A percentile compares a stretch with the other conserved stretches of the same genome.
phyloP scores from a whole-genome alignment of 1,284 basidiomycete genomes.

The Rhizoctonia solani region DNA sequence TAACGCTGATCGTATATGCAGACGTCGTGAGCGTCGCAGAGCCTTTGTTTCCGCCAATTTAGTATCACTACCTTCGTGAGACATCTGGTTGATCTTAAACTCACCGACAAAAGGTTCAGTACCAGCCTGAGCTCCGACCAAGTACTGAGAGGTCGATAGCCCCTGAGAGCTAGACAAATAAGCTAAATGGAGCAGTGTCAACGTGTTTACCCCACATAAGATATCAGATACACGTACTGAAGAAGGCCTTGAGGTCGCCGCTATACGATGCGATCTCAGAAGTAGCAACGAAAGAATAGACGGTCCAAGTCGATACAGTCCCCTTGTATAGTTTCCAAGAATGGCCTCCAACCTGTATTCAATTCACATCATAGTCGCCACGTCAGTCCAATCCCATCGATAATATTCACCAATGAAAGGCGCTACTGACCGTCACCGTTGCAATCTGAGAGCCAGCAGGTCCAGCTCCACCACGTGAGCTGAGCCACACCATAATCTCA shows the following conservation, averaged over 20 bases:
- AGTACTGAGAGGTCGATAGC: constrained; percentile 17
- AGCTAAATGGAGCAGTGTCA: not conserved
- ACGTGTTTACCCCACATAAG: constrained; percentile 19
- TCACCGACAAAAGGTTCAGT: constrained; percentile 13
- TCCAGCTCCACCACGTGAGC: constrained; percentile 45
- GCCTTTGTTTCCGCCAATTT: not conserved
- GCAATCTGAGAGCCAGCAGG: constrained; percentile 47
- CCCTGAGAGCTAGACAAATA: constrained; percentile 19
- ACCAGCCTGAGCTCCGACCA: constrained; percentile 23
- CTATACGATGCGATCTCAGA: constrained; percentile 46
- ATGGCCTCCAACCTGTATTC: constrained; percentile 16
- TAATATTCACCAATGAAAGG: not conserved
- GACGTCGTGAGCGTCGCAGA: not conserved
- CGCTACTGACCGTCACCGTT: constrained; percentile 39
- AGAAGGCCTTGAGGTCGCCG: constrained; percentile 46
- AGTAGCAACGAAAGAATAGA: constrained; percentile 44
- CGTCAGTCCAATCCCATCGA: not conserved
- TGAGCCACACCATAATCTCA: constrained; percentile 47
- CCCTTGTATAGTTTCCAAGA: constrained; percentile 47
- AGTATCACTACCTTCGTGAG: not conserved
- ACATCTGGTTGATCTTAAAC: not conserved
- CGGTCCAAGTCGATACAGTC: constrained; percentile 46
- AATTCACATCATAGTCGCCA: not conserved
- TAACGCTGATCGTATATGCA: not conserved
- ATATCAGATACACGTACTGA: constrained; percentile 42